Conservation (phyloP, 768 basidiomycete genomes). For the Trametes cubensis region DNA sequence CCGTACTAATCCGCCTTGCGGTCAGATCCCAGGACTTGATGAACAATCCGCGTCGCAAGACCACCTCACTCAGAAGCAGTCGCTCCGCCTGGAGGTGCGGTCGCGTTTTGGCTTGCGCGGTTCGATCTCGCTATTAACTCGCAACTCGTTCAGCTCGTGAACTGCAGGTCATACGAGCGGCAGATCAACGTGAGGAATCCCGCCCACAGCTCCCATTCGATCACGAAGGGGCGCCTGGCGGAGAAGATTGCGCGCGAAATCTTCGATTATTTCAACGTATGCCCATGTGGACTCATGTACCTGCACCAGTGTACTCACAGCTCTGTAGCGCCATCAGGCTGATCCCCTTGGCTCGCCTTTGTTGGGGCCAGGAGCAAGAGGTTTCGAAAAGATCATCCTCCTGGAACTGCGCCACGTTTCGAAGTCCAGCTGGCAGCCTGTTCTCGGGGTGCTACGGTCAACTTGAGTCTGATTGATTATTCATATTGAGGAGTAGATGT, state of each 20-base stretch:
- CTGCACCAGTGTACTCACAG: not conserved
- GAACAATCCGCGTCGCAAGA: not conserved
- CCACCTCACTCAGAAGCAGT: too few species aligned
- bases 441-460: constrained; percentile 12
- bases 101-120: too few species aligned
- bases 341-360: not conserved
- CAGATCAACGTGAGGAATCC: constrained; percentile 22
- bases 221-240: constrained; percentile 18
- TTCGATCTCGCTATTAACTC: too few species aligned
- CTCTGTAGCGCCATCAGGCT: constrained; percentile 6
- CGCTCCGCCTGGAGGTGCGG: too few species aligned
- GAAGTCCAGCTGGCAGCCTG: constrained; percentile 25
- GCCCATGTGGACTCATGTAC: not conserved
- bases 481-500: not conserved
- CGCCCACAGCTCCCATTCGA: constrained; percentile 1
- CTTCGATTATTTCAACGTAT: constrained; percentile 15
- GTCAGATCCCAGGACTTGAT: not conserved
- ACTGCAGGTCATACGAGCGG: constrained; percentile 10
- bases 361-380: constrained; percentile 10
- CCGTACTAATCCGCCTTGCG: not conserved
- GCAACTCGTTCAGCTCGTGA: not conserved
- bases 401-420: constrained; percentile 27
- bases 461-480: not conserved
- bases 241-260: constrained; percentile 23
- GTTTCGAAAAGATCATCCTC: constrained; percentile 22